Base-by-base conservation (phyloP, 192 early-diverging fungal species). In the Obelidium mucronatum region DNA sequence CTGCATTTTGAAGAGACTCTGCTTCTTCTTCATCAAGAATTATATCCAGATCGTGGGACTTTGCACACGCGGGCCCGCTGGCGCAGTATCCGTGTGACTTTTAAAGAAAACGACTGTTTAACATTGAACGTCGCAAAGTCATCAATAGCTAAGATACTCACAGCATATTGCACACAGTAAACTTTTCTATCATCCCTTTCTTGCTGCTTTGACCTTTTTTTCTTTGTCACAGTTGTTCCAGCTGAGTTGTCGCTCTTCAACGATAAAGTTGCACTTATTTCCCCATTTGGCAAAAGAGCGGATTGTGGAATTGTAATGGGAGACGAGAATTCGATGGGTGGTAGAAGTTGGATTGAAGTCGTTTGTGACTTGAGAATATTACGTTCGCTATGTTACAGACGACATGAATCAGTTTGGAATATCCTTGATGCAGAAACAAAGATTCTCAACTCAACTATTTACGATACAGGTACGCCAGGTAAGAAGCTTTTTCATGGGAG, bases 101-200 rank as follows among this genome's bases (percentile, higher is more conserved):
- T 24, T 56, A 1, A 24, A 11, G 35, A 33, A 59, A 22, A 35
- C 2, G 28, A 28, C 36, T 24, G 6, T 13, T 76, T 19, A 42
- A 59, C 35, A 37, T 1, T 19, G 70, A 74, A 19, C 8, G 19
- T 48, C 11, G 44, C 44, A 15, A 19, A 81, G 67, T 34, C 51
- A 17, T 35, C 13, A 75, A 53, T 19, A 54, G 22, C 48, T 36
- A 48, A 26, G 35, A 44, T 22, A 81, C 89, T 87, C 92, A 94
- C 91, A 0, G 96, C 94, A 86, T 94, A 98, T 48, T 92, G 87
- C 53, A 89, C 84, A 78, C 96, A 98, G 77, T 89, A 94, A 1
- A 54, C n/a, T n/a, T 44, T 56, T 42, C 72, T 67, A 19, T 54
- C 67, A 19, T 72, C 62, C 59, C 26, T 53, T 40, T 65, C 36